Evolutionary conservation across 2,329 filamentous ascomycete species (phyloP), one percentile per base, ranked within the genome.

Genomic region (Cadophora sp.): DNA sequence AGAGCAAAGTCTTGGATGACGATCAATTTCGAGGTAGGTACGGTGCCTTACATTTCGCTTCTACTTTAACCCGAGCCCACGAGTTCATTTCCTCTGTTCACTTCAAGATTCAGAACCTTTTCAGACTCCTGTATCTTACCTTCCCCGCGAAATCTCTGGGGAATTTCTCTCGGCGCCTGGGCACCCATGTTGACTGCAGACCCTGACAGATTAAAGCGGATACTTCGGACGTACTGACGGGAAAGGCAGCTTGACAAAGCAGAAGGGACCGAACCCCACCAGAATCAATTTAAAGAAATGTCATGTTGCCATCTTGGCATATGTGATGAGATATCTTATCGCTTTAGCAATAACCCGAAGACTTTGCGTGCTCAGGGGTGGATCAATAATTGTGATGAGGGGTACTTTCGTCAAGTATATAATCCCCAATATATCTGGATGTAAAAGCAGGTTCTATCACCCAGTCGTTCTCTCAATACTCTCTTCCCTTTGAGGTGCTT

Each of bases 21-120:
- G 55, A 58, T 22, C 55, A 55, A 34, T 29, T 29, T 31, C 14
- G 14, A n/a, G 4, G 19, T 37, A 22, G 29, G 31, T 58, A 37
- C 55, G 31, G 31, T 58, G 19, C 55, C 55, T 58, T 58, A 37
- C 55, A 55, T 58, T 37, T 58, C 55, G 55, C 55, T 58, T 58
- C 55, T 58, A 37, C 55, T 58, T 58, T 58, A 58, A 34, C 55
- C 55, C 55, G 55, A 58, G 31, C n/a, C 29, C 55, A 58, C 55
- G 55, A 58, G 55, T 58, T 37, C n/a, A 6, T 14, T 37, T 11
- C 27, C 19, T 56, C 27, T 58, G 9, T 43, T 40, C 34, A 16
- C n/a, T 7, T 46, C 16, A 46, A 46, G 34, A 22, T 4, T 26
- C 9, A 26, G 34, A 59, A 40, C 34, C n/a, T 16, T 37, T 58